phyloP scores from a whole-genome alignment of 2,329 filamentous ascomycete species.

The Colletotrichum sp. region DNA sequence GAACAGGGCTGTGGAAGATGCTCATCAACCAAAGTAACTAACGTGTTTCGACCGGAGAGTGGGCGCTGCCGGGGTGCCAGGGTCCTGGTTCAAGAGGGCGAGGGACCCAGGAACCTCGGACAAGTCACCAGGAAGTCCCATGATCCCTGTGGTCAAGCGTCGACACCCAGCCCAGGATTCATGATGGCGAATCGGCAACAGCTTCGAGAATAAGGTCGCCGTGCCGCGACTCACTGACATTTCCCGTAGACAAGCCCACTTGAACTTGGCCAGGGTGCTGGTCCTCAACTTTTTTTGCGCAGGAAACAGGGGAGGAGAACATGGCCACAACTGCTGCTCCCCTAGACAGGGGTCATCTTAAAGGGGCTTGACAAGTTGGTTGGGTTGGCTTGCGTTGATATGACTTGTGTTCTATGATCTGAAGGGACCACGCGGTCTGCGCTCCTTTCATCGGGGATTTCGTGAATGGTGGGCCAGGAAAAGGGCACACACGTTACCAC shows the following conservation, averaged over 20 bases:
- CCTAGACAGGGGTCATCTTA: not conserved
- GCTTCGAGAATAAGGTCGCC: conserved; percentile 19
- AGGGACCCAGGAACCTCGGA: conserved; percentile 21
- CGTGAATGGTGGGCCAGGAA: not conserved
- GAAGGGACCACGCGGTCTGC: not conserved
- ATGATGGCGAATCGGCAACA: conserved; percentile 23
- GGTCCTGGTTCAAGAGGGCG: conserved; percentile 14
- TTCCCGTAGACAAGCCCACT: conserved; percentile 36
- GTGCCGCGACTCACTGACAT: conserved; percentile 22
- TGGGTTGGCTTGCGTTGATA: not conserved
- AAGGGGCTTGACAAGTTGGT: not conserved
- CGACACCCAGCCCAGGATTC: conserved; percentile 3
- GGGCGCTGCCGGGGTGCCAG: conserved; percentile 28
- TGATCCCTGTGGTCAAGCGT: conserved; percentile 19
- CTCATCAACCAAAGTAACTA: conserved; percentile 43
- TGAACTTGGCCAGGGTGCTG: conserved; percentile 3
- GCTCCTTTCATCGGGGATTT: conserved; percentile 4
- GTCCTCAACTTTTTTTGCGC: not conserved
- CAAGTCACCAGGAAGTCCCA: conserved; percentile 16
- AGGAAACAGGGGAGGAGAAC: conserved; percentile 1
- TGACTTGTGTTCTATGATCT: conserved; percentile 8
- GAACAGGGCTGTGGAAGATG: conserved; percentile 38
- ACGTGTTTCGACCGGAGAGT: conserved; percentile 45
- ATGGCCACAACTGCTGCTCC: not conserved
- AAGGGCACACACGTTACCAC: not conserved